Conservation (phyloP, 441 rosid genomes). For the Biscutella laevigata region DNA sequence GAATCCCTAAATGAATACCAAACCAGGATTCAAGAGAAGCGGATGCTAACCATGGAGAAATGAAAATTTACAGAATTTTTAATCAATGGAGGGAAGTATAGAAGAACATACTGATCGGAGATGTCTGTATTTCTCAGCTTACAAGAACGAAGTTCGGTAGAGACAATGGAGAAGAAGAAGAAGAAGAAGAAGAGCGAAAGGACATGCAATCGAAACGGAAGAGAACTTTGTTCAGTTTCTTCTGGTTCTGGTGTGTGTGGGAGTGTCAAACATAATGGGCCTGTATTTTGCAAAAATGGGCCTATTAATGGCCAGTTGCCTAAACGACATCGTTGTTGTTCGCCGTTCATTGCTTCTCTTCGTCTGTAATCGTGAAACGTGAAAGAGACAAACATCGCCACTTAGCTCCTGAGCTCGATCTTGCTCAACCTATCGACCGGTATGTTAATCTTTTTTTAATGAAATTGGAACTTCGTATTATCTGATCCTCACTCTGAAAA, state of each 20-base stretch:
- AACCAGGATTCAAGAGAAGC: slow-evolving; percentile 9
- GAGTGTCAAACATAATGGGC: neutral
- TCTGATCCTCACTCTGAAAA: neutral
- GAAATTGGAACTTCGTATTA: neutral
- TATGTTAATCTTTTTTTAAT: neutral
- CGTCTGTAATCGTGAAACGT: neutral
- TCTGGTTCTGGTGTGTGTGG: neutral
- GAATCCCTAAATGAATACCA: slow-evolving; percentile 4
- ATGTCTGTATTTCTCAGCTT: neutral
- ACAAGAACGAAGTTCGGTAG: neutral
- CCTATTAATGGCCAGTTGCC: neutral
- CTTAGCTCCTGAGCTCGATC: slow-evolving; percentile 18
- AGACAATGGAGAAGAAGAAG: neutral
- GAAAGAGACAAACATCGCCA: slow-evolving; percentile 7
- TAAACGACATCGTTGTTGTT: neutral
- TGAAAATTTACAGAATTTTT: neutral
- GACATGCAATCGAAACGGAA: neutral
- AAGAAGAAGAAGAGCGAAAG: neutral
- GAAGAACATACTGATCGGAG: slow-evolving; percentile 18
- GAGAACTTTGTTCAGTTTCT: neutral
- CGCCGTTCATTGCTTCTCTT: neutral
- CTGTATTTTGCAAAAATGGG: neutral
- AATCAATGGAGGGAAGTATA: neutral
- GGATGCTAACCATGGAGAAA: neutral
- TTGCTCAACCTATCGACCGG: slow-evolving; percentile 16